Conservation (phyloP, 495 filamentous ascomycete species). For the Penicillium cataractarum region DNA sequence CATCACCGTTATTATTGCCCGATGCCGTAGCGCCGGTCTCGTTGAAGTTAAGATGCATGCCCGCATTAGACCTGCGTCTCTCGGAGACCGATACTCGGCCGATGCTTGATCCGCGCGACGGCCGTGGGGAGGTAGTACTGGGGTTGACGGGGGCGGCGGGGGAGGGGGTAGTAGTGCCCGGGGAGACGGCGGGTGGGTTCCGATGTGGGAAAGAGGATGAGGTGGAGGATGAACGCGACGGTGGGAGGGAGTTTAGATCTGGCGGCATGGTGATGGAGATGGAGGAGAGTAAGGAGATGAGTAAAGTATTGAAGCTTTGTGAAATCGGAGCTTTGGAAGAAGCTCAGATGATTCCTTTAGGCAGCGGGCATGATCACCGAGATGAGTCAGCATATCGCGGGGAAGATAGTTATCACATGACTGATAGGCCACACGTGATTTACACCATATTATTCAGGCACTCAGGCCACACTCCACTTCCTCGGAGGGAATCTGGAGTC, state of each 20-base stretch:
- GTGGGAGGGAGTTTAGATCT: constrained; percentile 76
- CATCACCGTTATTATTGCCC: constrained; percentile 52
- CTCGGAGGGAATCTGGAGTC: constrained; percentile 3
- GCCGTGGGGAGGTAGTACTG: constrained; percentile 49
- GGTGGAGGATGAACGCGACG: constrained; percentile 58
- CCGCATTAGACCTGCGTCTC: constrained; percentile 62
- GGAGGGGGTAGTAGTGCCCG: constrained; percentile 30
- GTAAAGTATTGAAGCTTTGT: no score
- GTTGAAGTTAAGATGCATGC: constrained; percentile 75
- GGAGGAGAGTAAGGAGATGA: neutral
- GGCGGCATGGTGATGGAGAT: constrained; percentile 55
- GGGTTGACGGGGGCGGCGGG: constrained; percentile 35
- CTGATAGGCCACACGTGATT: neutral
- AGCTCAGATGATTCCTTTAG: constrained; percentile 13
- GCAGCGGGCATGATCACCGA: constrained; percentile 3
- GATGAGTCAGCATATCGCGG: constrained; percentile 19
- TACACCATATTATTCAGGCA: neutral
- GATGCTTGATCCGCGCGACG: constrained; percentile 55
- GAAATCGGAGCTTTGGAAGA: constrained; percentile 4
- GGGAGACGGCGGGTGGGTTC: constrained; percentile 30
- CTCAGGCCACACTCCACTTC: neutral
- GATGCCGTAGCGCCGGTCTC: constrained; percentile 65
- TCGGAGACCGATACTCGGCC: constrained; percentile 55
- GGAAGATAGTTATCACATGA: constrained; percentile 5
- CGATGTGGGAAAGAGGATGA: constrained; percentile 40